phyloP scores from a whole-genome alignment of 1,284 basidiomycete species.

The Rugosomyces carneus region DNA sequence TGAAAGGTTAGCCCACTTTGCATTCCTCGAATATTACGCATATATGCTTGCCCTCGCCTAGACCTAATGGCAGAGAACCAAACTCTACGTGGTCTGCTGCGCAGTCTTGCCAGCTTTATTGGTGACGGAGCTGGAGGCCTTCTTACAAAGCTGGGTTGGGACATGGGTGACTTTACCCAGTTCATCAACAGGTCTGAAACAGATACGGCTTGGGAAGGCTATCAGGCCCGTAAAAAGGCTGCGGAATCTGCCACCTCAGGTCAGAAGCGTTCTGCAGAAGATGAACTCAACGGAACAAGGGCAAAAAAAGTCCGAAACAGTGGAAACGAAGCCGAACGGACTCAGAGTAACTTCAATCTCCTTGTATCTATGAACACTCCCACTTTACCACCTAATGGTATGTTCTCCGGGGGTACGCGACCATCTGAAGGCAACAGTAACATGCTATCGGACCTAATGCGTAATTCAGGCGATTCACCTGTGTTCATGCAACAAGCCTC shows the following conservation, averaged over 20 bases:
- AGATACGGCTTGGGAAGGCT: slow-evolving; percentile 87
- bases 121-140: slow-evolving; percentile 79
- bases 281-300: slow-evolving; percentile 34
- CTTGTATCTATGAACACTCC: slow-evolving; percentile 46
- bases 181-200: slow-evolving; percentile 82
- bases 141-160: slow-evolving; percentile 75
- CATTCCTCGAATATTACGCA: background rate
- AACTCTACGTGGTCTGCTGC: slow-evolving; percentile 71
- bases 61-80: slow-evolving; percentile 89
- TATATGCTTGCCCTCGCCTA: slow-evolving; percentile 19
- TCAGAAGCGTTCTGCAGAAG: slow-evolving; percentile 45
- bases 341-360: slow-evolving; percentile 45
- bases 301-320: slow-evolving; percentile 50
- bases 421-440: slow-evolving; percentile 35
- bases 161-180: slow-evolving; percentile 68
- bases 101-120: slow-evolving; percentile 72
- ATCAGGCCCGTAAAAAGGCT: slow-evolving; percentile 58
- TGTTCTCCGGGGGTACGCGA: slow-evolving; percentile 32
- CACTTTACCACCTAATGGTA: slow-evolving; percentile 26
- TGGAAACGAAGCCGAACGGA: slow-evolving; percentile 35
- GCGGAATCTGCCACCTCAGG: slow-evolving; percentile 17
- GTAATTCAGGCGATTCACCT: slow-evolving; percentile 48
- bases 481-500: slow-evolving; percentile 54
- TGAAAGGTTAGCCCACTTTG: slow-evolving; percentile 50
- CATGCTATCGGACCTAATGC: slow-evolving; percentile 60